These are phyloP conservation scores for Scedosporium apiospermum DNA, from an alignment of 2,329 filamentous ascomycete species.

Conservation along the genomic window DNA sequence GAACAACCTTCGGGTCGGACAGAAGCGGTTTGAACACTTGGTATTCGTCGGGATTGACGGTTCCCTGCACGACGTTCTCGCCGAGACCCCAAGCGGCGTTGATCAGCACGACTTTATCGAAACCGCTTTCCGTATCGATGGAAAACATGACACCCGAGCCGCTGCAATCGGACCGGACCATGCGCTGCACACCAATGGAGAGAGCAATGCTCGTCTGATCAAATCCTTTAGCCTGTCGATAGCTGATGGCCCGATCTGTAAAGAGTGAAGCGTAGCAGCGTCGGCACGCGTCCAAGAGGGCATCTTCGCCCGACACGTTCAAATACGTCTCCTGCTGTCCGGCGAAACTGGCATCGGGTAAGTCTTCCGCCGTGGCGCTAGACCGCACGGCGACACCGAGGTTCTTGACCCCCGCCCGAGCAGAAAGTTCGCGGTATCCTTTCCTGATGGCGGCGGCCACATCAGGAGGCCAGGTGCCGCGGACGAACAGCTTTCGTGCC, in stretches of 20 bases:
- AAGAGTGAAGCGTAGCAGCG: slow-evolving; percentile 28
- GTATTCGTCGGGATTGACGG: slow-evolving; percentile 28
- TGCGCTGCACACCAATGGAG: slow-evolving; percentile 19
- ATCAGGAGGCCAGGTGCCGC: slow-evolving; percentile 19
- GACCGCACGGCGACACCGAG: slow-evolving; percentile 27
- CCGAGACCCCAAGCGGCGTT: slow-evolving; percentile 25
- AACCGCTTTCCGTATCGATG: slow-evolving; percentile 28
- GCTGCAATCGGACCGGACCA: slow-evolving; percentile 22
- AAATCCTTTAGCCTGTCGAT: slow-evolving; percentile 18
- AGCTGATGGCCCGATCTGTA: slow-evolving; percentile 26
- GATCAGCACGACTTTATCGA: slow-evolving; percentile 28
- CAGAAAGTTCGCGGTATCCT: slow-evolving; percentile 19
- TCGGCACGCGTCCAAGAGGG: slow-evolving; percentile 22
- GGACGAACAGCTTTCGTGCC: slow-evolving; percentile 20
- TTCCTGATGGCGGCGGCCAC: slow-evolving; percentile 17
- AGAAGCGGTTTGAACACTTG: slow-evolving; percentile 27
- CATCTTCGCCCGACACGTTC: slow-evolving; percentile 21
- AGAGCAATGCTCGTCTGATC: slow-evolving; percentile 18
- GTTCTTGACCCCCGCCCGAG: slow-evolving; percentile 11
- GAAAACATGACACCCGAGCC: slow-evolving; percentile 29
- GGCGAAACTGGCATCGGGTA: slow-evolving; percentile 27
- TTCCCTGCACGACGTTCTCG: slow-evolving; percentile 27
- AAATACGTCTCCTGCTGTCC: slow-evolving; percentile 27
- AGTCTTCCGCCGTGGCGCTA: slow-evolving; percentile 27
- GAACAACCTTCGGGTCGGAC: slow-evolving; percentile 13